Evolutionary conservation across 176 grass and related monocot species (phyloP).

Genomic region (Paspalum vaginatum): DNA sequence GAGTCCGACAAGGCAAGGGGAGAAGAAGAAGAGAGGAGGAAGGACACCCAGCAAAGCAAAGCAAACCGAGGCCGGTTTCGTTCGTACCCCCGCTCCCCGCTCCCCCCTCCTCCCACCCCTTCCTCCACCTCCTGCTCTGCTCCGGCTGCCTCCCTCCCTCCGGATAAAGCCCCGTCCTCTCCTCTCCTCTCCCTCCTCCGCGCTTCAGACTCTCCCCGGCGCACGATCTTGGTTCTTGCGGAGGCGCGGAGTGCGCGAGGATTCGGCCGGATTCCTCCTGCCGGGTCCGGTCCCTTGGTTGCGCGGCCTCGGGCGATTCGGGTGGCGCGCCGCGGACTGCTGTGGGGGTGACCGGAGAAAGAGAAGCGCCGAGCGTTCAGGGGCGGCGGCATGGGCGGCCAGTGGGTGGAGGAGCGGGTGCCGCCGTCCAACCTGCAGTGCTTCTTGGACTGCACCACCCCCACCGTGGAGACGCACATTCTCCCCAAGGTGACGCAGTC

Average conservation of each 20-base stretch:
- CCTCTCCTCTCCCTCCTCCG: not conserved
- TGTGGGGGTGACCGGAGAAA: not conserved
- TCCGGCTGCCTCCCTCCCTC: not conserved
- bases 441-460: slow-evolving; percentile 81
- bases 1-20: slow-evolving; percentile 31
- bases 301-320: not conserved
- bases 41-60: not conserved
- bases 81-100: not conserved
- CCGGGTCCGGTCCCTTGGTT: slow-evolving; percentile 27
- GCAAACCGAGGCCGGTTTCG: slow-evolving; percentile 50
- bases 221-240: not conserved
- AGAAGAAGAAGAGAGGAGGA: not conserved
- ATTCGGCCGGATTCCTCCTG: not conserved
- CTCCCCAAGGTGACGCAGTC: slow-evolving; percentile 59
- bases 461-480: slow-evolving; percentile 62
- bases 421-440: slow-evolving; percentile 67
- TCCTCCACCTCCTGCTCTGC: not conserved
- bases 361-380: no score
- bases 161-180: slow-evolving; percentile 37
- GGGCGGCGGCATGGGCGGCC: slow-evolving; percentile 44
- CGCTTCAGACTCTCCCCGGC: not conserved
- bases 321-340: not conserved
- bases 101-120: not conserved
- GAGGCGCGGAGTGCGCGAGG: not conserved
- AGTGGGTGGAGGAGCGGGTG: slow-evolving; percentile 29